Percentiles rank a stretch among this genome's conserved stretches.
Evolutionary conservation across 257 asterid genomes (phyloP).

Genomic region (Forsythia suspensa): DNA sequence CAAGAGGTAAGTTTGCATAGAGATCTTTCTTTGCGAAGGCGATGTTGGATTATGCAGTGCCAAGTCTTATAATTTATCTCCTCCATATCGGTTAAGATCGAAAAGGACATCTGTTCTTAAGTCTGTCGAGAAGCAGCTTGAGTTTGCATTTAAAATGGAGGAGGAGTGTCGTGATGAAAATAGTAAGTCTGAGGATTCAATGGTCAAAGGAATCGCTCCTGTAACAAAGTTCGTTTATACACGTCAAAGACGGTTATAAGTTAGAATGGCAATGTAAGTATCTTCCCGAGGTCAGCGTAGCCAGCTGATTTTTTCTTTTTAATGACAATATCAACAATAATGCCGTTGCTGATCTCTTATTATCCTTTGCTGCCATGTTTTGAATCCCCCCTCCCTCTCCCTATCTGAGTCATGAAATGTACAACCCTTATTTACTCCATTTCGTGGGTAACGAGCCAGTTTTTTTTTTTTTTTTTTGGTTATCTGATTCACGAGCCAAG

Average conservation of each 20-base stretch:
- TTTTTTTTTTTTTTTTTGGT: too few relatives aligned
- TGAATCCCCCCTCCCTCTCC: neutral
- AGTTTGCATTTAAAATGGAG: slow-evolving; percentile 50
- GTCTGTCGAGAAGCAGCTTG: slow-evolving; percentile 94
- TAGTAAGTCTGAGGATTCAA: slow-evolving; percentile 40
- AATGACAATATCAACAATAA: neutral
- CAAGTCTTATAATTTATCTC: slow-evolving; percentile 69
- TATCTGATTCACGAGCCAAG: too few relatives aligned
- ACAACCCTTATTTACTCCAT: neutral
- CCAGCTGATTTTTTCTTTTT: neutral
- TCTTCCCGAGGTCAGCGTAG: neutral
- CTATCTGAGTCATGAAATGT: neutral
- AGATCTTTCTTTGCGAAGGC: slow-evolving; percentile 33
- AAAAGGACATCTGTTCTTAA: slow-evolving; percentile 65
- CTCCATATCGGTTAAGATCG: slow-evolving; percentile 76
- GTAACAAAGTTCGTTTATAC: slow-evolving; percentile 50
- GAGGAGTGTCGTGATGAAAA: slow-evolving; percentile 28
- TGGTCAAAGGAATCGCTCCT: slow-evolving; percentile 41
- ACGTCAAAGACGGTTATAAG: slow-evolving; percentile 56
- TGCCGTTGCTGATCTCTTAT: neutral
- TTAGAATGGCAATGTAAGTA: slow-evolving; percentile 24
- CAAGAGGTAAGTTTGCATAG: slow-evolving; percentile 29
- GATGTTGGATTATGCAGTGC: slow-evolving; percentile 36
- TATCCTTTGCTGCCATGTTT: too few relatives aligned
- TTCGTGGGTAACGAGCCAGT: neutral